A percentile compares a stretch with the other conserved stretches of the same genome.
Evolutionary conservation across 305 asterid species (phyloP).

Genomic region (Fraxinus albicans): DNA sequence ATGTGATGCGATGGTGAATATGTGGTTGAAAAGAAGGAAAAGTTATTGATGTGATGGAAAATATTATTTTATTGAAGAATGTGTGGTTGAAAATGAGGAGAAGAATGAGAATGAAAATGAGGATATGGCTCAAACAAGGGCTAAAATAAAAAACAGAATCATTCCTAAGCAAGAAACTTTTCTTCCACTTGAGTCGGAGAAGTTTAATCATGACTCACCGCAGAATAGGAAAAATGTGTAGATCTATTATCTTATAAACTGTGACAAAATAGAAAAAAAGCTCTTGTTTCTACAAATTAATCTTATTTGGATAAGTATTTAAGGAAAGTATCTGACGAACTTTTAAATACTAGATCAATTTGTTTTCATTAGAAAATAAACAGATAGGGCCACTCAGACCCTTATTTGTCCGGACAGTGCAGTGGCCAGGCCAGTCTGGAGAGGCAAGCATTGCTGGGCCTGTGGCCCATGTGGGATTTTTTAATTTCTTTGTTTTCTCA

Average conservation of each 20-base stretch:
- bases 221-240: slow-evolving; percentile 12
- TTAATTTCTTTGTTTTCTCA: background rate
- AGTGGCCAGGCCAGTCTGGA: background rate
- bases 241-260: slow-evolving; percentile 12
- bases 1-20: no score
- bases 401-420: background rate
- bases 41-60: no score
- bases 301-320: background rate
- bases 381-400: background rate
- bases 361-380: background rate
- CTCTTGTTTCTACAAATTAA: background rate
- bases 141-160: background rate
- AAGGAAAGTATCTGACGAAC: background rate
- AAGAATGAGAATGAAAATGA: no score
- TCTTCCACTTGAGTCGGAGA: background rate
- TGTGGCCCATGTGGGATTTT: background rate
- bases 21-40: no score
- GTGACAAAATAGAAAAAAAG: slow-evolving; percentile 12
- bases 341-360: background rate
- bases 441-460: background rate
- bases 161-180: background rate
- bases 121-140: no score
- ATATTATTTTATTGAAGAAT: no score
- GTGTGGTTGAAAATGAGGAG: no score
- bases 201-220: background rate